phyloP scores from a whole-genome alignment of 371 early-diverging fungal genomes.

The Mucor plumbeus region DNA sequence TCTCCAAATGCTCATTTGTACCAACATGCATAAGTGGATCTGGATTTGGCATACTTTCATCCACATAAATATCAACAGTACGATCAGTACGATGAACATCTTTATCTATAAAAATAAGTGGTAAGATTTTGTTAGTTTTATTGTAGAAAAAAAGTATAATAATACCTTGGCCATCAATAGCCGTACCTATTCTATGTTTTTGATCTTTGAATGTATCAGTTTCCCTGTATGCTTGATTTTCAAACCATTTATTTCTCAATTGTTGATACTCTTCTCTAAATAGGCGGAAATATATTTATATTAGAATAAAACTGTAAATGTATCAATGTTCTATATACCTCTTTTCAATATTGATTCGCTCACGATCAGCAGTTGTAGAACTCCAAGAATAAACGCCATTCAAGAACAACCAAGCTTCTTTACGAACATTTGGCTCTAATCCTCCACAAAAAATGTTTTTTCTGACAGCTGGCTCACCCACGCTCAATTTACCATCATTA shows the following conservation, averaged over 20 bases:
- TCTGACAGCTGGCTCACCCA: conserved; percentile 58
- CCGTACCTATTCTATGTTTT: conserved; percentile 77
- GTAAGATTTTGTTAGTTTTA: neutral
- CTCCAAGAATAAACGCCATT: conserved; percentile 87
- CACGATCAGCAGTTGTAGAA: conserved; percentile 75
- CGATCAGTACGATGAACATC: conserved; percentile 95
- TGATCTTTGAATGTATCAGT: conserved; percentile 77
- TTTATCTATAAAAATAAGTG: conserved; percentile 62
- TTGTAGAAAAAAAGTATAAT: neutral
- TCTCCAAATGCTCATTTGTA: conserved; percentile 77
- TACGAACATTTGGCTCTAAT: conserved; percentile 78
- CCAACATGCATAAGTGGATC: conserved; percentile 49
- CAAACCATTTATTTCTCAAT: conserved; percentile 77
- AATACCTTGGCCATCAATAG: conserved; percentile 3
- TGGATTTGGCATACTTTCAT: conserved; percentile 65
- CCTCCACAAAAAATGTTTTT: conserved; percentile 79
- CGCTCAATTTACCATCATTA: conserved; percentile 58
- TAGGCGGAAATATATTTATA: neutral
- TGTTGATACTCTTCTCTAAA: conserved; percentile 67
- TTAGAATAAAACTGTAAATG: neutral
- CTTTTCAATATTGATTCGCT: conserved; percentile 51
- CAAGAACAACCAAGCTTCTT: conserved; percentile 90
- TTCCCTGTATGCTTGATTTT: conserved; percentile 54
- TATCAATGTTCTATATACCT: conserved; percentile 36
- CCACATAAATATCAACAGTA: conserved; percentile 77